These are phyloP conservation scores for Fonsecaea multimorphosa DNA, from an alignment of 2,329 filamentous ascomycete species.

Conservation along the genomic window DNA sequence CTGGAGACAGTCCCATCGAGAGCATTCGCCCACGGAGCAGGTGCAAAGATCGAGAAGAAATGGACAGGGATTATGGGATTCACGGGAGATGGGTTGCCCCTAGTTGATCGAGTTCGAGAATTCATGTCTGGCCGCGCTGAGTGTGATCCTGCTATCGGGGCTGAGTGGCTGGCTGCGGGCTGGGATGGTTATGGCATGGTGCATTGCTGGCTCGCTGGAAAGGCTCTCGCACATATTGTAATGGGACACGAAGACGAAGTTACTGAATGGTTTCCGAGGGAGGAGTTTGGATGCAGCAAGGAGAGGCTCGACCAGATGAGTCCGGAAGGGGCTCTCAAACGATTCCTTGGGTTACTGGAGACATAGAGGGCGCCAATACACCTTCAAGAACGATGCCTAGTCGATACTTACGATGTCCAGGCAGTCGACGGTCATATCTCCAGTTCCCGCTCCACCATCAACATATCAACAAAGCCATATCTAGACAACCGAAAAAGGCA, in stretches of 20 bases:
- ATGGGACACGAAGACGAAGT: slow-evolving; percentile 30
- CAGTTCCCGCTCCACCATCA: not conserved
- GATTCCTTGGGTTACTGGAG: slow-evolving; percentile 25
- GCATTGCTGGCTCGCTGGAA: slow-evolving; percentile 42
- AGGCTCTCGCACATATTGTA: slow-evolving; percentile 40
- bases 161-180: slow-evolving; percentile 44
- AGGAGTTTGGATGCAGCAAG: slow-evolving; percentile 31
- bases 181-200: slow-evolving; percentile 45
- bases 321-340: slow-evolving; percentile 24
- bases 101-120: slow-evolving; percentile 39
- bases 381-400: not conserved
- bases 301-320: slow-evolving; percentile 30
- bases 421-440: not conserved
- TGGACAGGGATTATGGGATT: slow-evolving; percentile 46
- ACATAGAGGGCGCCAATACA: not conserved
- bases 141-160: slow-evolving; percentile 20
- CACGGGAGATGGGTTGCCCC: slow-evolving; percentile 42
- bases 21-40: slow-evolving; percentile 22
- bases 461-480: not conserved
- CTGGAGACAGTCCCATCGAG: slow-evolving; percentile 23
- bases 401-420: not conserved
- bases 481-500: slow-evolving; percentile 10
- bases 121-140: slow-evolving; percentile 30
- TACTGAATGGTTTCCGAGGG: slow-evolving; percentile 29
- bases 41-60: slow-evolving; percentile 33